A percentile compares a stretch with the other conserved stretches of the same genome.
These are phyloP conservation scores for Candida easanensis DNA, from an alignment of 805 yeast species.

Conservation along the genomic window DNA sequence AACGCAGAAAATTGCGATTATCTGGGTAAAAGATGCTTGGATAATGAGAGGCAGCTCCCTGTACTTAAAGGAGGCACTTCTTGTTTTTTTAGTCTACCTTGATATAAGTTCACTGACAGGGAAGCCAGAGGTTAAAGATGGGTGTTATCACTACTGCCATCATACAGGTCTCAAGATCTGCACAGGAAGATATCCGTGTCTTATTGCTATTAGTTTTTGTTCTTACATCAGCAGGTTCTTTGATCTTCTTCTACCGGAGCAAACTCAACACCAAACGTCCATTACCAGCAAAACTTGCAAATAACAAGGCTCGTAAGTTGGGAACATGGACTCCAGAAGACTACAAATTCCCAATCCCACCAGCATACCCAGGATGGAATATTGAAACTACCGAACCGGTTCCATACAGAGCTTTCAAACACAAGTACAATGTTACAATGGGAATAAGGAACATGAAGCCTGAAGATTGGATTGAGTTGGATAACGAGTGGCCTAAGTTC, in stretches of 20 bases:
- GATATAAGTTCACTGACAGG: too few species aligned
- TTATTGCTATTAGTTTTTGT: slow-evolving; percentile 6
- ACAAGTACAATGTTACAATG: slow-evolving; percentile 64
- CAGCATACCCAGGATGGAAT: slow-evolving; percentile 34
- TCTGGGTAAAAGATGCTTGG: background rate
- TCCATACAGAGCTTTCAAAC: slow-evolving; percentile 50
- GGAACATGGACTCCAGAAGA: slow-evolving; percentile 56
- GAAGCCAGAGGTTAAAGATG: slow-evolving; percentile 6
- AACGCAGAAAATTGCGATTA: slow-evolving; percentile 2
- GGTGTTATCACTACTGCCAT: slow-evolving; percentile 8
- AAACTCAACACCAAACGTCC: slow-evolving; percentile 22
- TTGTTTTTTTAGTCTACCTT: too few species aligned
- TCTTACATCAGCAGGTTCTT: slow-evolving; percentile 2
- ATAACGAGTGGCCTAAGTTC: slow-evolving; percentile 58
- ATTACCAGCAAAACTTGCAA: slow-evolving; percentile 32
- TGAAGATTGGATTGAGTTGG: slow-evolving; percentile 65
- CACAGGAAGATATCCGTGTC: slow-evolving; percentile 6
- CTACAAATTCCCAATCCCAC: slow-evolving; percentile 48
- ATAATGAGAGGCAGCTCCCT: too few species aligned
- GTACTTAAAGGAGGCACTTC: background rate
- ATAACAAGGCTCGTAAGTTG: slow-evolving; percentile 43
- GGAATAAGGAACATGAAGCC: slow-evolving; percentile 64
- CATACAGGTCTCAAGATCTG: slow-evolving; percentile 4
- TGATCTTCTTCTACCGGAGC: background rate
- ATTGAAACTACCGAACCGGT: slow-evolving; percentile 18